Evolutionary conservation across 2,329 filamentous ascomycete species (phyloP).

Genomic region (Alternaria sp.): DNA sequence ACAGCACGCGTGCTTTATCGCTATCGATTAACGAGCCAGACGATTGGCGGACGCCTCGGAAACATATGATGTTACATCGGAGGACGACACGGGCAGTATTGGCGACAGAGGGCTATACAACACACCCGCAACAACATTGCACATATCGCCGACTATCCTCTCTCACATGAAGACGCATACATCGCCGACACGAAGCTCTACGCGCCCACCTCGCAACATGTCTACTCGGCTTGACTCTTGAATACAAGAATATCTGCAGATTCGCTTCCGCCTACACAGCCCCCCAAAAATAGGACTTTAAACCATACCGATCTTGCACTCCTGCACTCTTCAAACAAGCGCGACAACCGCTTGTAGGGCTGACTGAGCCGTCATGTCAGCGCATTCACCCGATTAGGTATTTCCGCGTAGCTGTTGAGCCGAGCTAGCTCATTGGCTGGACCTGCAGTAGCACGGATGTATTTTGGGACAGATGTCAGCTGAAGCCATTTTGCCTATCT

Average conservation of each 20-base stretch:
- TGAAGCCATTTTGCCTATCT: not conserved
- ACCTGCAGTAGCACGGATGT: not conserved
- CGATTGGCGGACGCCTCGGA: not conserved
- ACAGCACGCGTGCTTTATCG: not conserved
- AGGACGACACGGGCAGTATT: not conserved
- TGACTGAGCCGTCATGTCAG: constrained; percentile 22
- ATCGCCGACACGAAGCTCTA: constrained; percentile 5
- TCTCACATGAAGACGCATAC: not conserved
- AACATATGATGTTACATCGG: not conserved
- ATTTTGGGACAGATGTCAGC: constrained; percentile 15
- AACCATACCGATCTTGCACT: not conserved
- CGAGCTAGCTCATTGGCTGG: not conserved
- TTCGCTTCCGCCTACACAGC: constrained; percentile 12
- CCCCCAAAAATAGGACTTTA: constrained; percentile 37
- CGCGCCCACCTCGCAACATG: constrained; percentile 17
- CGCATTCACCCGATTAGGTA: constrained; percentile 5
- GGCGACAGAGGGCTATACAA: not conserved
- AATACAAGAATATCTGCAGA: constrained; percentile 15
- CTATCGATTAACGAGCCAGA: not conserved
- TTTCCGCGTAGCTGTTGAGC: not conserved
- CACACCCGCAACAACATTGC: not conserved
- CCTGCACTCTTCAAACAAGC: constrained; percentile 22
- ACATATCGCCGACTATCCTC: not conserved
- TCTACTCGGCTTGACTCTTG: not conserved
- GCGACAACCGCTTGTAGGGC: constrained; percentile 41